phyloP scores from a whole-genome alignment of 768 basidiomycete genomes.

The Termitomyces sp. region DNA sequence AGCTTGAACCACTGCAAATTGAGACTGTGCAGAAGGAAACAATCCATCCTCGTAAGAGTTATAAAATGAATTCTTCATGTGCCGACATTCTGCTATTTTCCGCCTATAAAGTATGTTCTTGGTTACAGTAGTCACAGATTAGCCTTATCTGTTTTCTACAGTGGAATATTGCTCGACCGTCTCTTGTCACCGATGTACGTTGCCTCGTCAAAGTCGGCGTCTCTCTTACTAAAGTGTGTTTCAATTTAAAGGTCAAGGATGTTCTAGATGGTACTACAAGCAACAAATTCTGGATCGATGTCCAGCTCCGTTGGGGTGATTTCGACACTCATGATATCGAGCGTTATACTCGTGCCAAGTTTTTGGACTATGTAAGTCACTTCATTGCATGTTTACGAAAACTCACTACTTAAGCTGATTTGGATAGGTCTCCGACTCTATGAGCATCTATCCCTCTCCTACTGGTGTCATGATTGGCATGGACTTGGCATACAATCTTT shows the following conservation, averaged over 20 bases:
- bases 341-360: conserved; percentile 97
- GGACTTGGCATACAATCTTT: conserved; percentile 97
- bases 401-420: not conserved
- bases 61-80: conserved; percentile 99
- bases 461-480: conserved; percentile 99
- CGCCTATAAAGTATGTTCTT: conserved; percentile 62
- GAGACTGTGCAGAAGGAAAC: conserved; percentile 99
- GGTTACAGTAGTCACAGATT: not conserved
- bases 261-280: conserved; percentile 96
- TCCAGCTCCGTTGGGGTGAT: conserved; percentile 95
- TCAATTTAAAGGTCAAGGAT: conserved; percentile 70
- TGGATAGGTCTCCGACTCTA: conserved; percentile 83
- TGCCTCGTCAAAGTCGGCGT: not conserved
- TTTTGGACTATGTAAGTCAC: conserved; percentile 85
- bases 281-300: conserved; percentile 98
- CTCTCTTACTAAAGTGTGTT: conserved; percentile 5
- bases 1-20: conserved; percentile 95
- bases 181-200: conserved; percentile 87
- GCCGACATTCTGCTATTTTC: conserved; percentile 98
- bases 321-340: conserved; percentile 99
- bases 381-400: not conserved
- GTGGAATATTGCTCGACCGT: conserved; percentile 98
- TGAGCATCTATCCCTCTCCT: conserved; percentile 99
- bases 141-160: conserved; percentile 23
- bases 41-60: conserved; percentile 98